Conservation (phyloP, 2,329 filamentous ascomycete genomes). For the Monosporascus sp. region DNA sequence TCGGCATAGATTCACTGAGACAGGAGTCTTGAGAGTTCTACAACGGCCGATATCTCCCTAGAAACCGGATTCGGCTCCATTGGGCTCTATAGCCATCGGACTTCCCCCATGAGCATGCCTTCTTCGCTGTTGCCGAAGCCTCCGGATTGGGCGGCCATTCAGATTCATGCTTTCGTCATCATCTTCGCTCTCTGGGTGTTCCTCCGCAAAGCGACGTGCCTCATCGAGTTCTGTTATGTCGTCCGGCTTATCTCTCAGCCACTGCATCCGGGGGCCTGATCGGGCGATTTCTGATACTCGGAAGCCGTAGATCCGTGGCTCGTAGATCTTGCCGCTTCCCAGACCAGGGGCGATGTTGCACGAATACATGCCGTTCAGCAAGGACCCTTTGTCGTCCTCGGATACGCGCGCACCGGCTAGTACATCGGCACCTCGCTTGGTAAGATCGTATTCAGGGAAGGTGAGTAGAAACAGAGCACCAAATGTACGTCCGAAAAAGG, state of each 20-base stretch:
- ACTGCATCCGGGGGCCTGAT: slow-evolving; percentile 93
- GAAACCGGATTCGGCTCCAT: slow-evolving; percentile 54
- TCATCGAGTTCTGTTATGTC: slow-evolving; percentile 85
- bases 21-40: neutral
- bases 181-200: slow-evolving; percentile 53
- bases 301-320: slow-evolving; percentile 95
- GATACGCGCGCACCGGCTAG: slow-evolving; percentile 37
- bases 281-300: slow-evolving; percentile 85
- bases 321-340: slow-evolving; percentile 78
- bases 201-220: slow-evolving; percentile 48
- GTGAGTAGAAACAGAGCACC: slow-evolving; percentile 97
- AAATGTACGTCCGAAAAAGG: slow-evolving; percentile 97
- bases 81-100: slow-evolving; percentile 52
- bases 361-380: slow-evolving; percentile 81
- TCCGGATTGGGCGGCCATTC: slow-evolving; percentile 35
- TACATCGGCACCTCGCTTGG: slow-evolving; percentile 62
- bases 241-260: slow-evolving; percentile 79
- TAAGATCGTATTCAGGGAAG: slow-evolving; percentile 91
- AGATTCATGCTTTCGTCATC: slow-evolving; percentile 46
- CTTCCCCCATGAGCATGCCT: slow-evolving; percentile 49
- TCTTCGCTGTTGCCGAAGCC: slow-evolving; percentile 34
- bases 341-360: slow-evolving; percentile 86
- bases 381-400: slow-evolving; percentile 39
- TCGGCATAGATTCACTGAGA: neutral
- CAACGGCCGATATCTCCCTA: slow-evolving; percentile 16